Evolutionary conservation across 768 basidiomycete species (phyloP), one percentile per base, ranked within the genome.

Genomic region (Baorangia bicolor): DNA sequence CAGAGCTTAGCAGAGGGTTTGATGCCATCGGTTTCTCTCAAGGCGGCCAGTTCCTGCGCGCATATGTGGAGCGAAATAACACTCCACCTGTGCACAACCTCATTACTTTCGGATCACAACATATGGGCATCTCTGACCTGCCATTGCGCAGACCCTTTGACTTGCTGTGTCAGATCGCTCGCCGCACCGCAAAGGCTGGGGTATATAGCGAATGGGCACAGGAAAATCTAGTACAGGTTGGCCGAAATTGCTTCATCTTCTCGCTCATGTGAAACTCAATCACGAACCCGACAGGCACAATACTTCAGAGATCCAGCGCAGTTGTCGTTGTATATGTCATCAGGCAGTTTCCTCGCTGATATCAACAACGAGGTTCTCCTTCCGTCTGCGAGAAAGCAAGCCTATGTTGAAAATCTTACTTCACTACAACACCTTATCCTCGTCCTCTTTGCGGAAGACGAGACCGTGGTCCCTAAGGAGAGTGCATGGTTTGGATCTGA

Each of bases 1-100:
- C 83, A 1, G 85, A 92, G 62, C 79, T 94, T 16, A 57, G 75
- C 45, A 64, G 64, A 28, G 92, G 92, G 3, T 94, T 94, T 61
- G 91, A 93, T 66, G 92, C 88, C 16, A 85, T 94, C 49, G 92
- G 92, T 1, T 87, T 94, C 70, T 94, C 92, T 1, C 92, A 94
- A 80, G 92, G 87, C 20, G 92, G 92, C 6, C 92, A 92, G 65
- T 94, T 94, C 69, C 78, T 93, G 35, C 82, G 92, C n/a, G 91
- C 86, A 30, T 94, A 91, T 61, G 81, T 89, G 20, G 88, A 94
- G 62, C 75, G 82, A 23, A 85, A 85, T 69, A 92, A 92, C 66
- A 65, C 70, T 3, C 92, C 90, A 1, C 85, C 85, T 0, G 75
- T 93, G 4, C 75, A 86, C 68, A 94, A 93, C 69, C 81, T 94